Conservation (phyloP, 345 rosid genomes). For the Garcia nutans region DNA sequence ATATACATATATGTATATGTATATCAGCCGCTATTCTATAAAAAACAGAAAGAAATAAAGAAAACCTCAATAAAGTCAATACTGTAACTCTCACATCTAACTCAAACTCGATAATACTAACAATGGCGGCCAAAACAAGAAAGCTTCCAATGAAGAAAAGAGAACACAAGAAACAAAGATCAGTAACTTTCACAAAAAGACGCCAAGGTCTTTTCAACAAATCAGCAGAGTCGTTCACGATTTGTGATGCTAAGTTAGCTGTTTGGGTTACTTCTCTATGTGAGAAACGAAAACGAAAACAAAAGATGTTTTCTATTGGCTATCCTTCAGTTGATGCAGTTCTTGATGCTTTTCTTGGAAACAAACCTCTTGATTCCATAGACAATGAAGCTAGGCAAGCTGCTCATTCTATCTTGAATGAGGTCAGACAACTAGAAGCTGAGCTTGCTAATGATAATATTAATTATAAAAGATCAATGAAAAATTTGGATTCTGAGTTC, state of each 20-base stretch:
- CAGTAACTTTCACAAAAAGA: constrained; percentile 13
- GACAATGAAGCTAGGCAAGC: background rate
- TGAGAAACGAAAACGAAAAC: background rate
- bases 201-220: constrained; percentile 22
- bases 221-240: constrained; percentile 8
- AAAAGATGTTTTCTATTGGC: background rate
- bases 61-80: too few species aligned
- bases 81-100: too few species aligned
- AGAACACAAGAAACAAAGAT: background rate
- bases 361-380: background rate
- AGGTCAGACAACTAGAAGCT: background rate
- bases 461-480: background rate
- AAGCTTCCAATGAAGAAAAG: background rate
- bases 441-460: background rate
- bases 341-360: background rate
- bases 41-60: too few species aligned
- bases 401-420: background rate
- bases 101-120: too few species aligned
- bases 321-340: constrained; percentile 5
- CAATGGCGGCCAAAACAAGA: constrained; percentile 11
- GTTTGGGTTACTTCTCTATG: constrained; percentile 3
- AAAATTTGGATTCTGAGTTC: background rate
- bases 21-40: too few species aligned
- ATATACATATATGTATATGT: too few species aligned
- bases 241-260: constrained; percentile 13